Evolutionary conservation across 306 rosid species (phyloP), one percentile per base, ranked within the genome.

Genomic region (Corylus americana): DNA sequence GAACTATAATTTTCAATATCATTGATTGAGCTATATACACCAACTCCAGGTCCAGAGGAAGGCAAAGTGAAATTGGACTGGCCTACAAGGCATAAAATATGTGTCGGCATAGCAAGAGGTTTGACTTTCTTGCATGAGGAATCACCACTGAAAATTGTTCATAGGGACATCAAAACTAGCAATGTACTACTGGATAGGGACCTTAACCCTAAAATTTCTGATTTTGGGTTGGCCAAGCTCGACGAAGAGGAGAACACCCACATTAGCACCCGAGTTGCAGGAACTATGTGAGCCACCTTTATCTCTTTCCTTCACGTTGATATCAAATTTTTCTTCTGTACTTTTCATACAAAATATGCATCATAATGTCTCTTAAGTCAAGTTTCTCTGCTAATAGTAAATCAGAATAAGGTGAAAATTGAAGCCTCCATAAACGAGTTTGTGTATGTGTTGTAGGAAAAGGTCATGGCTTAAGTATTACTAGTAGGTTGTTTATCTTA

Each of bases 221-320:
- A 92, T 85, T 91, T 92, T 12, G 97, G 97, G 61, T 84, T 92
- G 86, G 96, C 97, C 70, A 91, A 80, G 85, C 97, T 85, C 51
- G 79, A 91, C 22, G 97, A 92, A 77, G 88, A 81, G 74, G 97
- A 81, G 83, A 90, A 90, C 86, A 82, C 91, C 9, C 96, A 92
- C 82, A 89, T 92, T 73, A 92, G 85, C 74, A 92, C 97, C 74
- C 85, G 91, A 62, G 81, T 92, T 27, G 96, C 97, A 0, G 97
- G 97, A 77, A 92, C 72, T 3, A 11, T 67, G 72, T 67, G 49
- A 67, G 72, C 50, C 39, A 39, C 29, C 27, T 67, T 39, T 18
- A 17, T 67, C 0, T 67, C 71, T 67, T 16, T 42, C 44, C 39
- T 49, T 62, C 44, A 12, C 1, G 39, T 1, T 39, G 50, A 29